phyloP scores from a whole-genome alignment of 352 stramenopile species.

The Halophytophthora batemanensis region DNA sequence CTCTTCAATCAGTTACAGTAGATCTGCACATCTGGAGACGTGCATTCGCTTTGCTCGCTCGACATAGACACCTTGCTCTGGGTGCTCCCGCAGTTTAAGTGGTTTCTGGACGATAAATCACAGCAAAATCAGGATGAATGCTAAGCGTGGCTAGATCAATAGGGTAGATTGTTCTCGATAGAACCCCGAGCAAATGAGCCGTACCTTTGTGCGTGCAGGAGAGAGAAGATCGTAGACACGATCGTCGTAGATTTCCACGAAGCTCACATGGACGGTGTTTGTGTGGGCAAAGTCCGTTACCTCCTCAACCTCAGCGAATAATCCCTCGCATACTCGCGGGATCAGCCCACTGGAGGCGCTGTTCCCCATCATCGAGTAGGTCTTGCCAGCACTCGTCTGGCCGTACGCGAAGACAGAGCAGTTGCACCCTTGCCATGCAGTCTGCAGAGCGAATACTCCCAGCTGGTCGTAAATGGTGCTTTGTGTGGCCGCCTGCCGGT shows the following conservation, averaged over 20 bases:
- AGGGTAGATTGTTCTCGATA: no score
- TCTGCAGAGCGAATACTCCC: constrained; percentile 50
- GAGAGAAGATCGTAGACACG: constrained; percentile 67
- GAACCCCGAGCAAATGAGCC: background rate
- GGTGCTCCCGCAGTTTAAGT: constrained; percentile 74
- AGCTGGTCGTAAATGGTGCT: constrained; percentile 56
- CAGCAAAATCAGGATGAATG: no score
- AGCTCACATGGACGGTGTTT: constrained; percentile 59
- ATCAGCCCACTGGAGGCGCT: constrained; percentile 30
- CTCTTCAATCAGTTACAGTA: constrained; percentile 57
- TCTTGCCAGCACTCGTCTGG: constrained; percentile 72
- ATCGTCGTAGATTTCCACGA: constrained; percentile 83
- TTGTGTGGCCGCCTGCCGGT: constrained; percentile 40
- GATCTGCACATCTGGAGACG: constrained; percentile 47
- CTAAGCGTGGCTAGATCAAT: no score
- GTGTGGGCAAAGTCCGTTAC: constrained; percentile 7
- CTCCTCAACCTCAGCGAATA: constrained; percentile 56
- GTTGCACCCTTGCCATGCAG: constrained; percentile 59
- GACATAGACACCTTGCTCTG: constrained; percentile 61
- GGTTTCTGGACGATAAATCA: constrained; percentile 32
- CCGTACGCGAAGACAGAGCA: constrained; percentile 78
- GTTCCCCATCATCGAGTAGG: constrained; percentile 62
- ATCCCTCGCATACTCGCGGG: constrained; percentile 52
- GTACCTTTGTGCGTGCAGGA: constrained; percentile 20
- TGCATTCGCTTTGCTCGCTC: constrained; percentile 49